These are phyloP conservation scores for Arthrobotrys musiformis DNA, from an alignment of 2,329 filamentous ascomycete species.

Conservation along the genomic window DNA sequence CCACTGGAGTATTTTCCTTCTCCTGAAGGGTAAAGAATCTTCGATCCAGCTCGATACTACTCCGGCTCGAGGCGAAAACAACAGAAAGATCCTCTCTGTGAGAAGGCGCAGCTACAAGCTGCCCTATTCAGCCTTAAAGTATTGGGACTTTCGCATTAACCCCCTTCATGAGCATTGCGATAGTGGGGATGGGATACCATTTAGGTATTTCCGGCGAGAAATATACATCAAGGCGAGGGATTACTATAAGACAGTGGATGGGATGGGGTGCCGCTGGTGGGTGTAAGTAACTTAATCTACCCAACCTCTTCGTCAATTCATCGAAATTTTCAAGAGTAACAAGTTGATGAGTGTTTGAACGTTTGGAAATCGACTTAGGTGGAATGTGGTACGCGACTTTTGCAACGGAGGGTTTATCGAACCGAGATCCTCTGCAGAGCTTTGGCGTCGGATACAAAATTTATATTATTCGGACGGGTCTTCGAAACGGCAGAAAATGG, in stretches of 20 bases:
- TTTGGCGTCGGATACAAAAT: background rate
- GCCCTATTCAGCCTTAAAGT: background rate
- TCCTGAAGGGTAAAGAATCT: background rate
- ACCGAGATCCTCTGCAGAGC: background rate
- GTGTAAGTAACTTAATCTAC: background rate
- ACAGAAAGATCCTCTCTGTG: background rate
- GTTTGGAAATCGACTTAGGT: background rate
- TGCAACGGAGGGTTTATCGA: background rate
- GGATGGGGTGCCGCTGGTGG: slow-evolving; percentile 21
- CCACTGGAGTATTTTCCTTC: slow-evolving; percentile 19
- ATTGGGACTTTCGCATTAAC: background rate
- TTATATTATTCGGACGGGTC: background rate
- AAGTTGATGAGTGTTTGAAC: too few relatives aligned
- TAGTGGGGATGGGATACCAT: background rate
- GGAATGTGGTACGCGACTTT: background rate
- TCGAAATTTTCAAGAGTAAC: too few relatives aligned
- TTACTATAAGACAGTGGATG: background rate
- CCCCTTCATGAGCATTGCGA: background rate
- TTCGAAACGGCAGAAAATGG: background rate
- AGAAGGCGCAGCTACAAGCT: background rate
- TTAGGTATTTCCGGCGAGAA: background rate
- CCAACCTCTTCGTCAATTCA: background rate
- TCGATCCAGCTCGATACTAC: slow-evolving; percentile 5
- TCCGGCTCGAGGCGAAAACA: background rate
- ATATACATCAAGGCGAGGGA: background rate